These are phyloP conservation scores for Sungouiella thailandica DNA, from an alignment of 805 yeast species.

Conservation along the genomic window DNA sequence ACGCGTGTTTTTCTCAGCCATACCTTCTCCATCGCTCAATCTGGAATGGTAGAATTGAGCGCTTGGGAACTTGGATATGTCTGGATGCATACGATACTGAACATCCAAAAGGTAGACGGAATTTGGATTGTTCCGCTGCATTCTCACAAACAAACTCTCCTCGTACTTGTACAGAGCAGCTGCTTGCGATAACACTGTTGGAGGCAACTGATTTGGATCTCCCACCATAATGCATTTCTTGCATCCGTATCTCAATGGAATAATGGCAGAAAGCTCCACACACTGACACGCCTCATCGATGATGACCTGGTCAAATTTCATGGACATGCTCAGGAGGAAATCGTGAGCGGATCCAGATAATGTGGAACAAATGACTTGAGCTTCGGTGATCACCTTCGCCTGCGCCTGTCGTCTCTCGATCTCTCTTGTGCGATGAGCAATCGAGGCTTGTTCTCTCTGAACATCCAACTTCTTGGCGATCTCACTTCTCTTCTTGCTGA, in stretches of 20 bases:
- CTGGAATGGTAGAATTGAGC: conserved; percentile 69
- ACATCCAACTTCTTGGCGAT: conserved; percentile 72
- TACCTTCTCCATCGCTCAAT: conserved; percentile 73
- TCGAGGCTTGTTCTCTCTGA: conserved; percentile 67
- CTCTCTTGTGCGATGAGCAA: conserved; percentile 70
- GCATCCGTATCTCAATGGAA: conserved; percentile 90
- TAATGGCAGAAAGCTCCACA: conserved; percentile 86
- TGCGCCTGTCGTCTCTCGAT: conserved; percentile 73
- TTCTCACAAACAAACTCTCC: conserved; percentile 89
- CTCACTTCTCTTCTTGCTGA: conserved; percentile 59
- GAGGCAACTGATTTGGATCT: conserved; percentile 97
- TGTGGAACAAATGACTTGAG: conserved; percentile 88
- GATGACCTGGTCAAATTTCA: conserved; percentile 83
- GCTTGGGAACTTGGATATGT: conserved; percentile 83
- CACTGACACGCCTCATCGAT: conserved; percentile 98
- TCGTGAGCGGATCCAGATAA: conserved; percentile 94
- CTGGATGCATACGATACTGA: conserved; percentile 98
- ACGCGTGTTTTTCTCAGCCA: conserved; percentile 53
- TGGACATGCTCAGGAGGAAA: conserved; percentile 65
- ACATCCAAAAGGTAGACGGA: conserved; percentile 75
- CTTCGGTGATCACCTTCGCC: conserved; percentile 61
- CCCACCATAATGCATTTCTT: conserved; percentile 94
- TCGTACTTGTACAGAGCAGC: conserved; percentile 81
- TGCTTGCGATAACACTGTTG: conserved; percentile 86
- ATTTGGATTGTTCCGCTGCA: conserved; percentile 63